Conservation (phyloP, 1,284 basidiomycete species). For the Ustilago shanxiensis region DNA sequence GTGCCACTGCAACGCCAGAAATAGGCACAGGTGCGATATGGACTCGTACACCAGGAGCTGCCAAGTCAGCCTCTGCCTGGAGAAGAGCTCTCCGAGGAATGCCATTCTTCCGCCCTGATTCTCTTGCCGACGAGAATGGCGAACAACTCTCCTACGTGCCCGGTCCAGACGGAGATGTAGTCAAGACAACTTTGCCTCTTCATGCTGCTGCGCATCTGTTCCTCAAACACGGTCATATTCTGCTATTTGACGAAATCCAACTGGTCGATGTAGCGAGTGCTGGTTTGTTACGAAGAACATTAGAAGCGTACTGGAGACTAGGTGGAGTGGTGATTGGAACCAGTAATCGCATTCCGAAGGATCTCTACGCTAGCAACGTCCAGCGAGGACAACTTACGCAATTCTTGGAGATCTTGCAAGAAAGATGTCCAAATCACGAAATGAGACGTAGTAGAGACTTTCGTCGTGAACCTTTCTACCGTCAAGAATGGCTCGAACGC, state of each 20-base stretch:
- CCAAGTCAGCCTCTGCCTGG: conserved; percentile 33
- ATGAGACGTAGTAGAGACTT: conserved; percentile 72
- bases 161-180: conserved; percentile 50
- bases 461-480: conserved; percentile 69
- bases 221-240: conserved; percentile 74
- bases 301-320: conserved; percentile 82
- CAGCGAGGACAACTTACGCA: conserved; percentile 74
- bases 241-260: conserved; percentile 80
- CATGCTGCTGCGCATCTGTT: conserved; percentile 74
- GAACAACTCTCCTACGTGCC: conserved; percentile 36
- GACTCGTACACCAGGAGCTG: conserved; percentile 61
- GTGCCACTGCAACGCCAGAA: conserved; percentile 50
- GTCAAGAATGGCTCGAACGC: conserved; percentile 45
- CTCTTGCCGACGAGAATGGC: conserved; percentile 24
- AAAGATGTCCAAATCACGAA: conserved; percentile 76
- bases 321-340: conserved; percentile 78
- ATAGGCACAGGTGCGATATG: conserved; percentile 66
- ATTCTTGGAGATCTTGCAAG: conserved; percentile 78
- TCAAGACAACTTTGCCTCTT: conserved; percentile 70
- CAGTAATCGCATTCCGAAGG: conserved; percentile 77
- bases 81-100: conserved; percentile 44
- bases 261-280: conserved; percentile 80
- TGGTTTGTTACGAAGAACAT: conserved; percentile 77
- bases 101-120: conserved; percentile 61
- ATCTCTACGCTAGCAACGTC: conserved; percentile 80